Base-by-base conservation (phyloP, 2,329 filamentous ascomycete genomes). In the Fusarium xyrophilum region DNA sequence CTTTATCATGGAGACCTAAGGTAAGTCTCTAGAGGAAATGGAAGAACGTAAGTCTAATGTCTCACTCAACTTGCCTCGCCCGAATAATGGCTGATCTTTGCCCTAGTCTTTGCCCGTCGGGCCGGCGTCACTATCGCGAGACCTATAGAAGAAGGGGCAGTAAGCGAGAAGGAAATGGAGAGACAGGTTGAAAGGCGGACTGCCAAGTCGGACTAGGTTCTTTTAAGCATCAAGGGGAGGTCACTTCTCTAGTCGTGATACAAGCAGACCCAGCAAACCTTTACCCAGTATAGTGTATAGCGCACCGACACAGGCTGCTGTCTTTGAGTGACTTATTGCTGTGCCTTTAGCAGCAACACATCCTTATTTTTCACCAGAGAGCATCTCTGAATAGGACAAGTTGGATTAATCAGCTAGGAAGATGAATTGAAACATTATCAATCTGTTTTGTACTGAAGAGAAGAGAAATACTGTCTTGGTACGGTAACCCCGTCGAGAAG, bases 401-500 rank as follows among this genome's bases (percentile, higher is more conserved):
- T 19, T 11, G 12, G 2, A 35, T 50, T 32, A 32, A 32, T 14
- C 19, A 48, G 4, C 21, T 35, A 50, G 7, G 9, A 25, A 35
- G 25, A n/a, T 25, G 19, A 33, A 23, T 8, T 6, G 21, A 48
- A 6, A 9, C 8, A 8, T n/a, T 2, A 25, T 25, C 17, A 36
- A 35, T 15, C 17, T 53, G 21, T 32, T 32, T 19, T 23, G 21
- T 5, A 6, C 6, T 25, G n/a, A n/a, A 43, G 5, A 21, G 30
- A 32, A 30, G 15, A 6, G 36, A 53, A 43, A n/a, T 11, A 44
- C 27, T 10, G 8, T 21, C 17, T 54, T 7, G 2, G 2, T 27
- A 1, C 12, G 8, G 9, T 35, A 1, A 32, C 10, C 5, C 14
- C 2, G 3, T 9, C 4, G 6, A n/a, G 19, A 14, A 17, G 6